phyloP scores from a whole-genome alignment of 768 basidiomycete genomes.

The Boletus rufocinnamomeus region DNA sequence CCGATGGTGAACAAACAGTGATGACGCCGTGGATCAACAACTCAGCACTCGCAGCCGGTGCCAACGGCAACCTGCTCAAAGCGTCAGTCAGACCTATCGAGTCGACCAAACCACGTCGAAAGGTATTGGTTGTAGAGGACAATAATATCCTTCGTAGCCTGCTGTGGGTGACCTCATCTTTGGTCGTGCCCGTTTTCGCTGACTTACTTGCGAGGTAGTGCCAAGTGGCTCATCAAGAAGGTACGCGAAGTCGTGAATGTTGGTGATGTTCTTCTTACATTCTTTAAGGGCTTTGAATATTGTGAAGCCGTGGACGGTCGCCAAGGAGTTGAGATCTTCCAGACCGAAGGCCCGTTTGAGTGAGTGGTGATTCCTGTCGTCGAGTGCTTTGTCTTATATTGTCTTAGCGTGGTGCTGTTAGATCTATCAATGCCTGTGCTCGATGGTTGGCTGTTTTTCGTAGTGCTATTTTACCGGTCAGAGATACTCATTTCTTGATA shows the following conservation, averaged over 20 bases:
- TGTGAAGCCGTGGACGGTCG: constrained; percentile 82
- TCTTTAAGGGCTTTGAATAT: constrained; percentile 64
- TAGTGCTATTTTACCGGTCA: not conserved
- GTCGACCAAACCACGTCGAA: constrained; percentile 45
- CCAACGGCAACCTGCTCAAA: constrained; percentile 68
- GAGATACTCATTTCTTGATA: constrained; percentile 29
- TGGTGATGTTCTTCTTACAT: constrained; percentile 2
- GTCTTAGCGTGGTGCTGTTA: constrained; percentile 72
- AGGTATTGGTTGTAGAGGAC: constrained; percentile 88
- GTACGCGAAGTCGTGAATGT: constrained; percentile 14
- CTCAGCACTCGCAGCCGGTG: constrained; percentile 55
- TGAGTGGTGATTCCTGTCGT: constrained; percentile 40
- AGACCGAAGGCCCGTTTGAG: constrained; percentile 81
- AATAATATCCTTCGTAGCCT: constrained; percentile 83
- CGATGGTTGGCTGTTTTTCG: constrained; percentile 56
- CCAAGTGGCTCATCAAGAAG: constrained; percentile 70
- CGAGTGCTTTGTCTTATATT: constrained; percentile 1
- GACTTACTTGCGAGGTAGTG: constrained; percentile 32
- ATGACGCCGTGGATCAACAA: constrained; percentile 20
- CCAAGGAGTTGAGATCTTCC: constrained; percentile 78
- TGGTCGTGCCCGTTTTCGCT: constrained; percentile 11
- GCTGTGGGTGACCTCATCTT: constrained; percentile 53
- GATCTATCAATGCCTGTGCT: constrained; percentile 95
- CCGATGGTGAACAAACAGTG: constrained; percentile 16
- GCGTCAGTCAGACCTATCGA: constrained; percentile 60